phyloP scores from a whole-genome alignment of 176 grass and related monocot species.

The Zea mays region Zm-B73-REFERENCE-NAM-5.0 NC_050099.1:176821001-176821500 shows the following conservation, averaged over 20 bases:
- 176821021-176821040: background rate
- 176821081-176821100: background rate
- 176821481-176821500: slow-evolving; percentile 48
- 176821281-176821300: slow-evolving; percentile 12
- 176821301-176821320: background rate
- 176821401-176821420: slow-evolving; percentile 38
- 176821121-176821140: too few species aligned
- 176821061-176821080: background rate
- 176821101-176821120: too few species aligned
- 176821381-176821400: background rate
- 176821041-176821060: background rate
- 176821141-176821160: background rate
- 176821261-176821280: background rate
- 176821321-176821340: background rate
- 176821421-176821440: slow-evolving; percentile 37
- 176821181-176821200: background rate
- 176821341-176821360: background rate
- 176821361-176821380: slow-evolving; percentile 20
- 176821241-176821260: background rate
- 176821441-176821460: slow-evolving; percentile 41
- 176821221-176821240: background rate
- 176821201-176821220: background rate
- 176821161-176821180: background rate
- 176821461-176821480: slow-evolving; percentile 36
- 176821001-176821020: background rate